A percentile compares a stretch with the other conserved stretches of the same genome.
Conservation (phyloP, 192 early-diverging fungal genomes). For the Mortierella hygrophila region DNA sequence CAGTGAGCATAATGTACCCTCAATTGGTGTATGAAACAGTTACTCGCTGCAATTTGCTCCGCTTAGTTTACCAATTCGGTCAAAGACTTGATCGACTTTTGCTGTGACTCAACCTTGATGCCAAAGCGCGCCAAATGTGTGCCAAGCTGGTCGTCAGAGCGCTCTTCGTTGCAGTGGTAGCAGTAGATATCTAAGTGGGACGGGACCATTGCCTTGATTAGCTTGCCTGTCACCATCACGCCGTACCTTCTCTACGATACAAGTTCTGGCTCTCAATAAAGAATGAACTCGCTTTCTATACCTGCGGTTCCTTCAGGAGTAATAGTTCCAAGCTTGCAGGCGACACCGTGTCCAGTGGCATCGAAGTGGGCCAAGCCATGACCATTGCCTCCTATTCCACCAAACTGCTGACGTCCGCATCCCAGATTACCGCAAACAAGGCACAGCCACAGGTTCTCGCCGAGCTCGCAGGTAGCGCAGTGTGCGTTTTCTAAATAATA, state of each 20-base stretch:
- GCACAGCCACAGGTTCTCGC: conserved; percentile 97
- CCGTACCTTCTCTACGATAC: too few relatives aligned
- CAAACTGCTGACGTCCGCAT: conserved; percentile 95
- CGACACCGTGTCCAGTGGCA: conserved; percentile 82
- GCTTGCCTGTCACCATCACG: not conserved
- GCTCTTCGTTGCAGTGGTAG: conserved; percentile 87
- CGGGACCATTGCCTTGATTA: not conserved
- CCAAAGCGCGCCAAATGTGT: conserved; percentile 88
- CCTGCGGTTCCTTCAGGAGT: conserved; percentile 96
- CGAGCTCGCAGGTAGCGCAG: conserved; percentile 87
- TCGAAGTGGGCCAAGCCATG: conserved; percentile 92
- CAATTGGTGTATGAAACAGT: not conserved
- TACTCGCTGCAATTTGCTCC: not conserved
- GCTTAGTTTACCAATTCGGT: conserved; percentile 84
- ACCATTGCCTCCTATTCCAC: conserved; percentile 92
- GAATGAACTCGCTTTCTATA: conserved; percentile 63
- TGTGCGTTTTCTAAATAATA: conserved; percentile 69
- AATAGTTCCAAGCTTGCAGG: conserved; percentile 95
- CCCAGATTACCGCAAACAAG: conserved; percentile 93
- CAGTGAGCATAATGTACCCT: not conserved
- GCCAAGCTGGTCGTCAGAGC: conserved; percentile 82
- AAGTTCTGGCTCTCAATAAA: not conserved
- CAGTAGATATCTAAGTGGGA: conserved; percentile 79
- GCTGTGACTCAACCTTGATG: conserved; percentile 84
- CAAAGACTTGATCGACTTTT: conserved; percentile 93